phyloP scores from a whole-genome alignment of 176 grass and related monocot species.

The Hordeum vulgare region DNA sequence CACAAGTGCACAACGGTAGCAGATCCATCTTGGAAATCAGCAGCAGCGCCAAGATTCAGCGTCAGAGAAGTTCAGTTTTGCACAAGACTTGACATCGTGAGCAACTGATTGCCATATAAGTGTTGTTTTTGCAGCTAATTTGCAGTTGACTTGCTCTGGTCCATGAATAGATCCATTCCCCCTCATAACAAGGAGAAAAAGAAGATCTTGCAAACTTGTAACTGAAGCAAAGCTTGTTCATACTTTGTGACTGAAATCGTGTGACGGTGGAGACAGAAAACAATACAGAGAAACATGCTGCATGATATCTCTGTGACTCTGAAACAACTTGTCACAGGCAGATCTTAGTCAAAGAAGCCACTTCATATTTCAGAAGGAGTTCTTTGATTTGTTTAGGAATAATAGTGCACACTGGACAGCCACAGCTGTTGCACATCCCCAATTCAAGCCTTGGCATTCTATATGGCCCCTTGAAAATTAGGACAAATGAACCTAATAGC shows the following conservation, averaged over 20 bases:
- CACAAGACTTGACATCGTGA: background rate
- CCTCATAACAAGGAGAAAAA: conserved; percentile 11
- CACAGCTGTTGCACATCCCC: background rate
- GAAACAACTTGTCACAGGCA: background rate
- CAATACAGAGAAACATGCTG: background rate
- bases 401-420: background rate
- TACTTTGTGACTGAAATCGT: background rate
- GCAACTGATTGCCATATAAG: background rate
- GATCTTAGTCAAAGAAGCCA: background rate
- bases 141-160: background rate
- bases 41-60: background rate
- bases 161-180: conserved; percentile 1
- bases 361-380: background rate
- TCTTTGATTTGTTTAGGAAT: background rate
- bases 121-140: conserved; percentile 6
- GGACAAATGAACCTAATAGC: background rate
- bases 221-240: conserved; percentile 6
- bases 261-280: background rate
- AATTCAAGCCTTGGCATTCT: background rate
- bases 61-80: background rate
- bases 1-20: conserved; percentile 28
- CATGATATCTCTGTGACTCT: background rate
- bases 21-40: conserved; percentile 13
- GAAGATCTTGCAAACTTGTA: background rate
- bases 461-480: background rate